Evolutionary conservation across 2,329 filamentous ascomycete genomes (phyloP).

Genomic region (Clathrospora elynae): DNA sequence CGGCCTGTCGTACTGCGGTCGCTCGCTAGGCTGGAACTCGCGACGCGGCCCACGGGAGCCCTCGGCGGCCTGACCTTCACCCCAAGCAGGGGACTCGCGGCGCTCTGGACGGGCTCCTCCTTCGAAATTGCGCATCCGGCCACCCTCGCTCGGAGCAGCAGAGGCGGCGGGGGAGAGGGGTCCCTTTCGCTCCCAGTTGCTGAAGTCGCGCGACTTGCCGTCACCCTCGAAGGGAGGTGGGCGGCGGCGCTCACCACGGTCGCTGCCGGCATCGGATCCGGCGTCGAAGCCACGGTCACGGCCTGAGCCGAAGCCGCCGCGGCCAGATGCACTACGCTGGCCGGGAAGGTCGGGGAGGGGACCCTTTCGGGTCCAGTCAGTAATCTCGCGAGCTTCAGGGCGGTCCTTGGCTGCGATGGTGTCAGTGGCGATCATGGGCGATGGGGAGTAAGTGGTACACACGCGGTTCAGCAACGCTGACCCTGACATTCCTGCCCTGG

Average conservation of each 20-base stretch:
- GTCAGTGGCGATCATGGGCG: constrained; percentile 21
- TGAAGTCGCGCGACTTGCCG: constrained; percentile 78
- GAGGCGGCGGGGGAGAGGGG: constrained; percentile 74
- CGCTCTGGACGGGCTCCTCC: constrained; percentile 45
- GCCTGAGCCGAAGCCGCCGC: constrained; percentile 50
- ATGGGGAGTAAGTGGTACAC: constrained; percentile 53
- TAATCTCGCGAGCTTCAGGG: constrained; percentile 78
- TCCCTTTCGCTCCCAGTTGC: constrained; percentile 94
- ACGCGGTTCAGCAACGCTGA: constrained; percentile 98
- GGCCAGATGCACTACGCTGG: constrained; percentile 59
- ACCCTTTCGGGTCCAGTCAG: constrained; percentile 91
- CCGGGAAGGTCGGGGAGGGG: constrained; percentile 76
- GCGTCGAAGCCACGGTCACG: constrained; percentile 58
- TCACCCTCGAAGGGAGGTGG: constrained; percentile 67
- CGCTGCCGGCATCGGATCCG: constrained; percentile 58
- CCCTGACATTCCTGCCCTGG: constrained; percentile 85
- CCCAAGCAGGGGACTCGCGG: constrained; percentile 73
- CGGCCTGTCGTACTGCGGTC: constrained; percentile 67
- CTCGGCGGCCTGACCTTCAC: constrained; percentile 69
- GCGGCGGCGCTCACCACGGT: constrained; percentile 72
- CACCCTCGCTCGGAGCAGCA: constrained; percentile 59
- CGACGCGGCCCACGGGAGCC: constrained; percentile 79
- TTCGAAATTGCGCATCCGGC: constrained; percentile 61
- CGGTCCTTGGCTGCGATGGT: constrained; percentile 76
- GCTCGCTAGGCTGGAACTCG: constrained; percentile 62